Evolutionary conservation across 116 monocot genomes (phyloP).

Genomic region (Papilionanthe hybrid): DNA sequence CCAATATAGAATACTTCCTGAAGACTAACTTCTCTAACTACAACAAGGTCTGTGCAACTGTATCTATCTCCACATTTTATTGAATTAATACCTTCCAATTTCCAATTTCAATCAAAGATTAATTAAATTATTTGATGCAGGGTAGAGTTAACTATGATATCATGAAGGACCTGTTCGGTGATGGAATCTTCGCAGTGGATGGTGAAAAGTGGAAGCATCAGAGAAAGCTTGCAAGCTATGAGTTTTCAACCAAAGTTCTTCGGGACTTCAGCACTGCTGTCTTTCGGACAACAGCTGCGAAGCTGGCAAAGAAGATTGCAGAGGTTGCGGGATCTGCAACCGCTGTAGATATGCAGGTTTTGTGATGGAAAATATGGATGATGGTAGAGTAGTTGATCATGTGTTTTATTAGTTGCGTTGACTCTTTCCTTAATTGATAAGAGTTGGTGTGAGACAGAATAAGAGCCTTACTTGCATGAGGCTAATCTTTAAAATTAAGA

Average conservation of each 20-base stretch:
- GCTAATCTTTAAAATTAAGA: too few relatives aligned
- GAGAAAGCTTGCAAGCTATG: constrained; percentile 60
- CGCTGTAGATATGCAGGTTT: constrained; percentile 36
- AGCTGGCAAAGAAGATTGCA: constrained; percentile 22
- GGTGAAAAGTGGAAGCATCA: constrained; percentile 61
- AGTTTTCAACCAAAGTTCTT: constrained; percentile 54
- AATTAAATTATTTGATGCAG: constrained; percentile 6
- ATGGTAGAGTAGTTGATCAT: neutral
- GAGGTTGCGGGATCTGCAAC: neutral
- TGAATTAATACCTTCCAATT: neutral
- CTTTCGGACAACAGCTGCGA: constrained; percentile 32
- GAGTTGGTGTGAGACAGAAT: too few relatives aligned
- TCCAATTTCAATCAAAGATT: neutral
- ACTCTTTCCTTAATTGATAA: too few relatives aligned
- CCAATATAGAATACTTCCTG: constrained; percentile 56
- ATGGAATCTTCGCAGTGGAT: constrained; percentile 65
- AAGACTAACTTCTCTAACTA: constrained; percentile 62
- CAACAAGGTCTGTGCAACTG: constrained; percentile 32
- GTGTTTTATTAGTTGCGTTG: neutral
- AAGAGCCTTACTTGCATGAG: too few relatives aligned
- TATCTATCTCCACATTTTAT: neutral
- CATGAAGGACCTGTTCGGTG: constrained; percentile 36
- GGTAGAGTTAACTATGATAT: constrained; percentile 19
- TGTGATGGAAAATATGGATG: too few relatives aligned
- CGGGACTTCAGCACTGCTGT: constrained; percentile 36